Base-by-base conservation (phyloP, 208 protist genomes). In the Leishmania major region DNA sequence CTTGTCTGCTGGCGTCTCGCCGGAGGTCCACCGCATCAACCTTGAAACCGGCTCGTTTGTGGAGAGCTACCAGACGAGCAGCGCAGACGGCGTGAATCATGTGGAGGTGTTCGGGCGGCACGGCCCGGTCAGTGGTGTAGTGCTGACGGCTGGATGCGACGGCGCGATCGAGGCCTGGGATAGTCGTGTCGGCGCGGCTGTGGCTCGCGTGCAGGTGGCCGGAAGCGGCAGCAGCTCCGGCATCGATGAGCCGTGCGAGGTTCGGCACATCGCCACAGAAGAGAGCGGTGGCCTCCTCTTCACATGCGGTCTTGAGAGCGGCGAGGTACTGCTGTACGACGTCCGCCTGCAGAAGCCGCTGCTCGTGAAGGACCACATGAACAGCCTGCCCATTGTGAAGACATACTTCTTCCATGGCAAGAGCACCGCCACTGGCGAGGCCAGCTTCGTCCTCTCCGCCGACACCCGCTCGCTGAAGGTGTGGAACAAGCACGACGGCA, bases 291-390 rank as follows among this genome's bases (percentile, higher is more conserved):
- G 95, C n/a, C 79, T 98, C 19, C 82, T 94, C 74, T 93, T 98
- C 81, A 89, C 89, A 40, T 96, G 92, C 76, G 96, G 96, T 8
- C 91, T 90, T 43, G 89, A 93, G 72, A 89, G 75, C 59, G 96
- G 96, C 25, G 90, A 96, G 64, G 92, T 98, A 71, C 64, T 92
- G 51, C 75, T 98, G 28, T 98, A 96, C 87, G 96, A 98, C 77
- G 75, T 98, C 22, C 94, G 96, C 25, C 88, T 97, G 67, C 85
- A 95, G 53, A 91, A 91, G 77, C 94, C 95, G 60, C 78, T 98
- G 11, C 88, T 98, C 28, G 89, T 97, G 55, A 99, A 99, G 90
- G 98, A 99, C 86, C 98, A 99, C 88, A 93, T 97, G 87, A 99
- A 99, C 90, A 92, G 94, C 43, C 78, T 98, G 66, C 98, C 98